Evolutionary conservation across 2,329 filamentous ascomycete species (phyloP), one percentile per base, ranked within the genome.

Genomic region (Davidsoniella eucalypti): DNA sequence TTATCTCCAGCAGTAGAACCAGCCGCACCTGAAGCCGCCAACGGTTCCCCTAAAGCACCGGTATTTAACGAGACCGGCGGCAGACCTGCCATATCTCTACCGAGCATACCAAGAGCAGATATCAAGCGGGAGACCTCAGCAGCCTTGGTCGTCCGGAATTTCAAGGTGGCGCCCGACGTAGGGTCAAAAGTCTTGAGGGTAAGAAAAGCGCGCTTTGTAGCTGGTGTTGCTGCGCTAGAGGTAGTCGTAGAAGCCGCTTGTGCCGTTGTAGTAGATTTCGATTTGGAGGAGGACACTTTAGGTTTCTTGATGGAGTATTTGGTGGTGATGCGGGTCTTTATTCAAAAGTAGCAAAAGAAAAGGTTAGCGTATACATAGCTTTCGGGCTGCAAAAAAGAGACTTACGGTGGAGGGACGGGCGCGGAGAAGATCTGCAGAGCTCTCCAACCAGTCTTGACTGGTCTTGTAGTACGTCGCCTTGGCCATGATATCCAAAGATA

Each of bases 111-210:
- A 55, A 98, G 65, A 41, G 81, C 77, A 47, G 78, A 76, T 52
- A 98, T 76, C 58, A 98, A 67, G 25, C 92, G 73, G 21, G 83
- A 82, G 8, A 98, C 87, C 67, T 96, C 90, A 17, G 86, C 85
- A 17, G 84, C 86, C 66, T 94, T 94, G 61, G 82, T 82, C 36
- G 92, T 98, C 62, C 78, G 75, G 71, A 95, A 96, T 67, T 95
- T 94, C 55, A 98, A 73, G 54, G 82, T 82, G 52, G 82, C 80
- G 60, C 92, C 92, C 50, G 80, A 83, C 40, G 69, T 69, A 0
- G 92, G 84, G 63, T 95, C 86, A 68, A 80, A 96, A 4, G 92
- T 92, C 69, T 94, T 96, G 54, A 98, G 69, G 3, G 80, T 82
- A 47, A 98, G 80, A 50, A 72, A 76, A 56, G 82, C 87, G 56